Evolutionary conservation across 148 eudicot genomes (phyloP).

Genomic region (Spergularia marina): DNA sequence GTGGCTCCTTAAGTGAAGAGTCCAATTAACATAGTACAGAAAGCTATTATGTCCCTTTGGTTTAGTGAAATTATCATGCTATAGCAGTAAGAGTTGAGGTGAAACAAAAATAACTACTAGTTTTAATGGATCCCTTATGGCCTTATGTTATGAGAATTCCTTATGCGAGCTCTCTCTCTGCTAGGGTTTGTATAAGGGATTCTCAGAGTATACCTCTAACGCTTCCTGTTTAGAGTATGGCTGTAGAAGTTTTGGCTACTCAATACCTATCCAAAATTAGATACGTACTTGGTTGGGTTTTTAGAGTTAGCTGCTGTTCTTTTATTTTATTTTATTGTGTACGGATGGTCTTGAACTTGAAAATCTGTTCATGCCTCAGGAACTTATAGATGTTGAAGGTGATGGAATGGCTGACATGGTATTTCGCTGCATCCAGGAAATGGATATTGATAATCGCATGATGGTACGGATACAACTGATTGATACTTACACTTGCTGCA

Average conservation of each 20-base stretch:
- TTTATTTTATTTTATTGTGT: background rate
- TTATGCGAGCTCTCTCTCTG: no score
- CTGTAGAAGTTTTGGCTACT: background rate
- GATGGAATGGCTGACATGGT: constrained; percentile 99
- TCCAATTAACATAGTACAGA: no score
- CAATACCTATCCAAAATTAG: background rate
- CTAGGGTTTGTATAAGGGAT: background rate
- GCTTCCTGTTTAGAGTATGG: background rate
- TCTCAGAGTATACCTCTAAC: background rate
- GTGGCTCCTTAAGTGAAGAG: no score
- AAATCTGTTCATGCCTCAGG: constrained; percentile 48
- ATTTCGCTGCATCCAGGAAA: constrained; percentile 95
- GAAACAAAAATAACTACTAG: no score
- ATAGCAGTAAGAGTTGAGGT: no score
- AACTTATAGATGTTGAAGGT: constrained; percentile 97
- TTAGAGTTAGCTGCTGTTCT: background rate
- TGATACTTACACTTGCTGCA: background rate
- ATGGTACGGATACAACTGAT: constrained; percentile 48
- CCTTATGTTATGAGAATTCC: no score
- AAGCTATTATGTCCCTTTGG: no score
- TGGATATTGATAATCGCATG: constrained; percentile 99
- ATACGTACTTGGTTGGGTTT: background rate
- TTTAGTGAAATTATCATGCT: no score
- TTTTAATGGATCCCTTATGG: no score
- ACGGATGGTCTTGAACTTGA: constrained; percentile 3